Evolutionary conservation across 305 asterid species (phyloP).

Genomic region (Andrographis paniculata): DNA sequence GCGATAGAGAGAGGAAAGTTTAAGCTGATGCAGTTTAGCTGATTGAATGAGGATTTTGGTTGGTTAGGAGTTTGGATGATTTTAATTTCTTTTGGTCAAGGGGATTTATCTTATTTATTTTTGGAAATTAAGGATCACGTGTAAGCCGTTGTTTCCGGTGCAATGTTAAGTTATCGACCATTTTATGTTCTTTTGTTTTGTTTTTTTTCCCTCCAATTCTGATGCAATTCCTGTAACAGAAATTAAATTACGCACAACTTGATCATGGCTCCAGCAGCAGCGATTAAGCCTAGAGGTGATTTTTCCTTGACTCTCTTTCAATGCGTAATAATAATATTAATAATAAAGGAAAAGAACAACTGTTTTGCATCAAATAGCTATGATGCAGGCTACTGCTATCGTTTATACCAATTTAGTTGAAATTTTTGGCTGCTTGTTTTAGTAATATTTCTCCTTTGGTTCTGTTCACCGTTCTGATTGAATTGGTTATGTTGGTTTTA

Average conservation of each 20-base stretch:
- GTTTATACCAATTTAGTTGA: too few relatives aligned
- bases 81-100: conserved; percentile 12
- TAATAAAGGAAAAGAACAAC: too few relatives aligned
- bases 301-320: conserved; percentile 6
- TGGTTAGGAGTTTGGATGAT: not conserved
- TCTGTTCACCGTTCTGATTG: too few relatives aligned
- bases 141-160: conserved; percentile 13
- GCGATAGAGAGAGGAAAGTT: too few relatives aligned
- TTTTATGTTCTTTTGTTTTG: not conserved
- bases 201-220: too few relatives aligned
- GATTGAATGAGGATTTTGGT: not conserved
- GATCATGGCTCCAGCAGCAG: conserved; percentile 41
- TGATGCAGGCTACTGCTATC: too few relatives aligned
- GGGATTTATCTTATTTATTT: conserved; percentile 5
- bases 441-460: too few relatives aligned
- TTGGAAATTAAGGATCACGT: conserved; percentile 23
- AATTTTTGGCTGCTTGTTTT: too few relatives aligned
- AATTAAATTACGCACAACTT: conserved; percentile 19
- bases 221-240: conserved; percentile 18
- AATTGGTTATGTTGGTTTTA: too few relatives aligned
- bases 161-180: conserved; percentile 12
- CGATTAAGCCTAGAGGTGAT: conserved; percentile 48
- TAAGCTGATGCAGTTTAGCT: not conserved
- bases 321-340: too few relatives aligned
- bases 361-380: too few relatives aligned